Evolutionary conservation across 352 stramenopile species (phyloP), one percentile per base, ranked within the genome.

Genomic region (Phytophthora europaea): DNA sequence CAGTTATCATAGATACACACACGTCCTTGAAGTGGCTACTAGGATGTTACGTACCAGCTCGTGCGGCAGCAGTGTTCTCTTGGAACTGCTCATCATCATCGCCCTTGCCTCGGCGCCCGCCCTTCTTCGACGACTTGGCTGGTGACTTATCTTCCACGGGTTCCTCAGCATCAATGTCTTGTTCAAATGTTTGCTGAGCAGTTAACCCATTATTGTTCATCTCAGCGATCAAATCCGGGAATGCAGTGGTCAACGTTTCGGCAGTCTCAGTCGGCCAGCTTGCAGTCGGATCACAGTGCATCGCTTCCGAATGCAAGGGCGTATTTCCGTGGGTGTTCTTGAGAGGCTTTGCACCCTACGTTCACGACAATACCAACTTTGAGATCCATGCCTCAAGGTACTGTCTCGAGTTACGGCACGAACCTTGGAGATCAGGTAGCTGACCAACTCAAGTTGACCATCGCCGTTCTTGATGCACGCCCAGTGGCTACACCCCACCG

Each of bases 251-350:
- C 23, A 94, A 63, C 2, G 66, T 65, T 1, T 84, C 67, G 12
- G 83, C 85, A 20, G 82, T 83, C 3, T 73, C 67, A 4, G 78
- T 92, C 0, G 88, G 88, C 86, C 88, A 94, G 22, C 76, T 75
- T 13, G 75, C 63, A 45, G 68, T 82, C 3, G 80, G 61, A 16
- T 94, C 85, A 61, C 86, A 92, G 53, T 93, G 88, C 78, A 92
- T 89, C n/a, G 86, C 86, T 64, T 95, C 86, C 6, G 86, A 84
- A 61, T 94, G 88, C 64, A 95, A 57, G 18, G 88, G 84, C 2
- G 83, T 89, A 68, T 90, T 91, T 38, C 85, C 86, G 10, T 76
- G 67, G 2, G 34, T 56, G 55, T 95, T 95, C 61, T 85, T 85
- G 4, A 85, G 34, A 23, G 85, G 75, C 56, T 91, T 92, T 3